phyloP scores from a whole-genome alignment of 495 filamentous ascomycete species.

The Hyaloscypha bicolor region DNA sequence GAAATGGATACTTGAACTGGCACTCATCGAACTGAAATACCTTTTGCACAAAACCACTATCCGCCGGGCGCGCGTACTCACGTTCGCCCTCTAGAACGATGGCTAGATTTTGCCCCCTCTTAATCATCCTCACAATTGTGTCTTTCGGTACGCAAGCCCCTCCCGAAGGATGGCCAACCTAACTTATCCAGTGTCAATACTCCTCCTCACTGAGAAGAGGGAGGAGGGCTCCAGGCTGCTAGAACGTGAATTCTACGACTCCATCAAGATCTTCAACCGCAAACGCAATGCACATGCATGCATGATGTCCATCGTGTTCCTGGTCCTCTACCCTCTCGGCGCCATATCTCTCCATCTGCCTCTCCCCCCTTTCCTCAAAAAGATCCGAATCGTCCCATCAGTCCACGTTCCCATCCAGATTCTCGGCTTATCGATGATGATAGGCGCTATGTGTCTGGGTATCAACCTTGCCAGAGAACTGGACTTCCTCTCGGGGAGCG shows the following conservation, averaged over 20 bases:
- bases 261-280: constrained; percentile 6
- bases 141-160: not conserved
- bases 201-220: not conserved
- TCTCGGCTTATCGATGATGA: constrained; percentile 10
- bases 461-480: constrained; percentile 2
- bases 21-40: no score
- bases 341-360: constrained; percentile 14
- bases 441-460: constrained; percentile 4
- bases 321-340: constrained; percentile 11
- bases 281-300: constrained; percentile 16
- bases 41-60: no score
- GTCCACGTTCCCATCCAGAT: constrained; percentile 13
- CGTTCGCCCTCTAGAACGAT: not conserved
- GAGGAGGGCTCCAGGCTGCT: not conserved
- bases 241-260: not conserved
- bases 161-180: not conserved
- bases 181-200: not conserved
- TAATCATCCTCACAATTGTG: not conserved
- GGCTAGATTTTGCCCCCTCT: not conserved
- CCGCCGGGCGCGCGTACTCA: no score
- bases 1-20: no score
- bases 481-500: not conserved
- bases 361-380: not conserved
- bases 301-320: constrained; percentile 12
- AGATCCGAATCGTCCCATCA: not conserved